Evolutionary conservation across 306 rosid species (phyloP).

Genomic region (Prunus davidiana): DNA sequence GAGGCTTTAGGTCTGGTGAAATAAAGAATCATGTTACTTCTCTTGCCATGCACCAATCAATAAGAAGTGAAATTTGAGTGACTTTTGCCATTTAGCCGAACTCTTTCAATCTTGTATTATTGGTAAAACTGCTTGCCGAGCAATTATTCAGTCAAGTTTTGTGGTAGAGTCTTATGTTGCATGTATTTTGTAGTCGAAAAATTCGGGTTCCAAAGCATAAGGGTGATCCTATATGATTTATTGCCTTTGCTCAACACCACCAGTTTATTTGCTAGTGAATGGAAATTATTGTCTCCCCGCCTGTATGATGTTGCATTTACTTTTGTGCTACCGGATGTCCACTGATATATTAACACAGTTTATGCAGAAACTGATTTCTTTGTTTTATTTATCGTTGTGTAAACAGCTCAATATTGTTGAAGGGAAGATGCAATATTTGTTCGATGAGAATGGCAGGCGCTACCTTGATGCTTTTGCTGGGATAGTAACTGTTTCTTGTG

Average conservation of each 20-base stretch:
- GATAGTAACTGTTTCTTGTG: slow-evolving; percentile 94
- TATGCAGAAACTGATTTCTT: neutral
- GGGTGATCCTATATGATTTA: neutral
- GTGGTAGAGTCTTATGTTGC: neutral
- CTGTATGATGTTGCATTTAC: too few relatives aligned
- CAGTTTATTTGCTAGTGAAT: neutral
- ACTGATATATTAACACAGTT: neutral
- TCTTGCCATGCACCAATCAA: too few relatives aligned
- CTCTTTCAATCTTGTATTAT: neutral
- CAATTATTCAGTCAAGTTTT: neutral
- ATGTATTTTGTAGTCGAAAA: neutral
- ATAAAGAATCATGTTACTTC: too few relatives aligned
- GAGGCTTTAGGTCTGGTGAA: too few relatives aligned
- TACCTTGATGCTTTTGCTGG: slow-evolving; percentile 96
- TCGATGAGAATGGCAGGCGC: slow-evolving; percentile 84
- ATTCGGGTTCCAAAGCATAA: neutral
- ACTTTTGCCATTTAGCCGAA: neutral
- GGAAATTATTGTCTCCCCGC: neutral
- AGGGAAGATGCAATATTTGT: slow-evolving; percentile 92
- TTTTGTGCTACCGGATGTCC: too few relatives aligned
- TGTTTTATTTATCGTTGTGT: slow-evolving; percentile 13
- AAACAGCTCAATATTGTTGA: slow-evolving; percentile 85
- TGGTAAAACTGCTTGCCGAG: neutral
- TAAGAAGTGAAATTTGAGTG: too few relatives aligned
- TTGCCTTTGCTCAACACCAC: neutral